Evolutionary conservation across 2,329 filamentous ascomycete genomes (phyloP).

Genomic region (Hypoxylon sp.): DNA sequence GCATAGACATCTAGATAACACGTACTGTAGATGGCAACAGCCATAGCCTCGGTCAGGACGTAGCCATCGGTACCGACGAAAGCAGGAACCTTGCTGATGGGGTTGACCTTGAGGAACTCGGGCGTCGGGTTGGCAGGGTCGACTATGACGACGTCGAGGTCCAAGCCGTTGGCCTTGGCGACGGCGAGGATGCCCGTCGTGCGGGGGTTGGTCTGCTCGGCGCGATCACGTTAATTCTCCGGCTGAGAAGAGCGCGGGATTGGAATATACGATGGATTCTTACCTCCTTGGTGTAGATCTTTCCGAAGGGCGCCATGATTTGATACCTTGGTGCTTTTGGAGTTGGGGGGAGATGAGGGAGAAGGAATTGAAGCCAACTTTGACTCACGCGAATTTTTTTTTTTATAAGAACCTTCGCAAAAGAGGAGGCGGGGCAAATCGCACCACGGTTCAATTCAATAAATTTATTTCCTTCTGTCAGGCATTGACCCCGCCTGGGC

Average conservation of each 20-base stretch:
- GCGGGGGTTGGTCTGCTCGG: constrained; percentile 81
- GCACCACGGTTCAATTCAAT: constrained; percentile 26
- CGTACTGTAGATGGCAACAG: constrained; percentile 97
- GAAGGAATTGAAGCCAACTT: constrained; percentile 12
- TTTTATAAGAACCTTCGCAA: constrained; percentile 30
- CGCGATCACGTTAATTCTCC: constrained; percentile 42
- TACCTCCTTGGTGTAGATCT: constrained; percentile 91
- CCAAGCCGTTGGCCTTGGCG: constrained; percentile 96
- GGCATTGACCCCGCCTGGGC: constrained; percentile 15
- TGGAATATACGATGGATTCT: constrained; percentile 30
- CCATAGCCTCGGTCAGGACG: constrained; percentile 86
- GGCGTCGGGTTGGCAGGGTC: constrained; percentile 69
- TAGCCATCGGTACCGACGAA: constrained; percentile 94
- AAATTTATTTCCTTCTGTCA: constrained; percentile 18
- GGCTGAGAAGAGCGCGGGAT: constrained; percentile 28
- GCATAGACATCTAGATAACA: constrained; percentile 47
- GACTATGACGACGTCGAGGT: constrained; percentile 83
- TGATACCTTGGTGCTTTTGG: constrained; percentile 36
- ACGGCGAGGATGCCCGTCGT: constrained; percentile 88
- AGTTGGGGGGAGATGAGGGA: constrained; percentile 27
- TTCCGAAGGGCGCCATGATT: constrained; percentile 88
- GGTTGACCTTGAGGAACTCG: constrained; percentile 87
- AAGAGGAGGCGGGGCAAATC: constrained; percentile 41
- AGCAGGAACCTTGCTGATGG: constrained; percentile 89
- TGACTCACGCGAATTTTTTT: constrained; percentile 38